Evolutionary conservation across 2,329 filamentous ascomycete genomes (phyloP).

Genomic region (Xylaria sp.): DNA sequence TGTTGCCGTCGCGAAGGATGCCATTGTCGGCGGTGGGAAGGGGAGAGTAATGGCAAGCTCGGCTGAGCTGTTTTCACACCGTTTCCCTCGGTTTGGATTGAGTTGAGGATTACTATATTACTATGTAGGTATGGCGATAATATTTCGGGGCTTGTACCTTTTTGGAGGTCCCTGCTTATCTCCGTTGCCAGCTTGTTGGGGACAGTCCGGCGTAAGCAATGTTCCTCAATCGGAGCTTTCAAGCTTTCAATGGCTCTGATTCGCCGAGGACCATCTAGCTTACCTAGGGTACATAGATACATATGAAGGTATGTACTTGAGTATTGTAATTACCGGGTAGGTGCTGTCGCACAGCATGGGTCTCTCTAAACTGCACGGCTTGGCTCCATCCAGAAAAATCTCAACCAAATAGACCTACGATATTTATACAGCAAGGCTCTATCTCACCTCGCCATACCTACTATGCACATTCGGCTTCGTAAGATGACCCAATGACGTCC

Average conservation of each 20-base stretch:
- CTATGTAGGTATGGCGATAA: slow-evolving; percentile 14
- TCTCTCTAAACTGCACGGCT: not conserved
- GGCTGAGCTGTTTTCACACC: slow-evolving; percentile 44
- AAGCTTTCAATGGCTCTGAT: slow-evolving; percentile 2
- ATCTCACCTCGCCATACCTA: too few species aligned
- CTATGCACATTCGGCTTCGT: not conserved
- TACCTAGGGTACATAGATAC: too few species aligned
- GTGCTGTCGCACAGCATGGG: slow-evolving; percentile 15
- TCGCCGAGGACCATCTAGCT: not conserved
- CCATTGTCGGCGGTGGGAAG: slow-evolving; percentile 60
- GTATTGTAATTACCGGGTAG: slow-evolving; percentile 12
- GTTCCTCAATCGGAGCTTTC: slow-evolving; percentile 17
- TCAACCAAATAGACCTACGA: not conserved
- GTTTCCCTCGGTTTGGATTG: slow-evolving; percentile 8
- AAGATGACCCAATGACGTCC: slow-evolving; percentile 37
- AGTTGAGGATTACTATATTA: slow-evolving; percentile 20
- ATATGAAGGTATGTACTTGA: too few species aligned
- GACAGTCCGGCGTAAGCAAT: slow-evolving; percentile 40
- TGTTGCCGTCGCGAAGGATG: slow-evolving; percentile 72
- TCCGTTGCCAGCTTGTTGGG: slow-evolving; percentile 43
- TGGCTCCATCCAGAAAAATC: slow-evolving; percentile 17
- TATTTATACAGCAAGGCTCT: slow-evolving; percentile 1
- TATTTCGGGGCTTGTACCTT: slow-evolving; percentile 41
- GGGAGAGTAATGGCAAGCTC: slow-evolving; percentile 40
- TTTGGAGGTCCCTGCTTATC: slow-evolving; percentile 31